These are phyloP conservation scores for Candida maltosa DNA, from an alignment of 805 yeast species.

Conservation along the genomic window DNA sequence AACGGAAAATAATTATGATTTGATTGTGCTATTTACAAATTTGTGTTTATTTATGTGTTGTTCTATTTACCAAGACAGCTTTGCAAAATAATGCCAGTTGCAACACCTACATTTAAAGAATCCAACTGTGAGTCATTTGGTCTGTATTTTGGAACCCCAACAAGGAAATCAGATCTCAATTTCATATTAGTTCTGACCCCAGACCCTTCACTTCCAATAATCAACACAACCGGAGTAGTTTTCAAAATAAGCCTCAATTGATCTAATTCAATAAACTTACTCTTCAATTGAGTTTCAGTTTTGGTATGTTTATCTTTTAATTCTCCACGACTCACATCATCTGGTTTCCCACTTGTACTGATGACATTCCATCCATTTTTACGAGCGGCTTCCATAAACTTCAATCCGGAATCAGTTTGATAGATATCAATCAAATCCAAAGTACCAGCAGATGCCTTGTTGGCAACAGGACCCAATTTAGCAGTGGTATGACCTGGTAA, in stretches of 20 bases:
- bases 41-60: too few relatives aligned
- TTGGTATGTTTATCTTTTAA: conserved; percentile 24
- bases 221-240: conserved; percentile 60
- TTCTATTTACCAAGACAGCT: too few relatives aligned
- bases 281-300: conserved; percentile 22
- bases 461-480: conserved; percentile 70
- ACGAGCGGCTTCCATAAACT: conserved; percentile 55
- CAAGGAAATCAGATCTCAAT: conserved; percentile 52
- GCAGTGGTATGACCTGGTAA: conserved; percentile 71
- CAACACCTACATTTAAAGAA: conserved; percentile 87
- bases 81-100: conserved; percentile 64
- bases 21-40: too few relatives aligned
- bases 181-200: conserved; percentile 73
- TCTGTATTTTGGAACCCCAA: conserved; percentile 36
- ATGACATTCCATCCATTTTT: conserved; percentile 70
- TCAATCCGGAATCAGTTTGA: conserved; percentile 54
- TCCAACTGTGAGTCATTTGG: conserved; percentile 47
- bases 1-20: too few relatives aligned
- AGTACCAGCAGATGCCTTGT: conserved; percentile 84
- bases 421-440: conserved; percentile 68
- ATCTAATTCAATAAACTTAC: conserved; percentile 33
- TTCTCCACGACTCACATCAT: conserved; percentile 15
- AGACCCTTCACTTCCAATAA: conserved; percentile 81
- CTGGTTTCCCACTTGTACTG: conserved; percentile 48
- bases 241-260: conserved; percentile 44